Base-by-base conservation (phyloP, 768 basidiomycete genomes). In the Xerocomus potaroensis region DNA sequence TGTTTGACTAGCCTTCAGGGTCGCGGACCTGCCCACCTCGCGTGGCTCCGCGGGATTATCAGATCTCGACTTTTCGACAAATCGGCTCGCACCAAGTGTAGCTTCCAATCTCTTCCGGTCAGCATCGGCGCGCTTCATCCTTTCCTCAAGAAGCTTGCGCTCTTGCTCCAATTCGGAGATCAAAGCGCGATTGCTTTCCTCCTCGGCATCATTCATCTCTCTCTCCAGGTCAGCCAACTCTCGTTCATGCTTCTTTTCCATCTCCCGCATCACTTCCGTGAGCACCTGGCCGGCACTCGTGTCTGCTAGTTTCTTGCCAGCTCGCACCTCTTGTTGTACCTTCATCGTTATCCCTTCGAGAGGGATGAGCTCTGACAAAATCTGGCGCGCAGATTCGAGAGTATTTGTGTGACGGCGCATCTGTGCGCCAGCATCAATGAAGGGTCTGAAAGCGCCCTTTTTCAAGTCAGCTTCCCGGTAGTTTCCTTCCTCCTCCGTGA, bases 281-380 rank as follows among this genome's bases (percentile, higher is more conserved):
- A 46, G 67, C 66, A 8, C 78, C 61, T 49, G 77, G 73, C 26
- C 56, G 60, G 77, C 78, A 1, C 61, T 57, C 2, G 79, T 78
- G 43, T 79, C 62, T 2, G 65, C 57, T 16, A 79, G 67, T 27
- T 70, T 64, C 39, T 70, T 69, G 3, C 67, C 59, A 31, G 69
- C 62, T 24, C 69, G 69, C 1, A 79, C 62, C 50, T 81, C 78
- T 8, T 60, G 52, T 52, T 79, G 77, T 33, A 81, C 73, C 23
- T 66, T 69, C 7, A 78, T 62, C 2, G 68, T 56, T 2, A 66
- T 30, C 0, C 75, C 68, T 11, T 51, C 48, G 12, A 69, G 69
- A 21, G 52, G 48, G 3, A 75, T 44, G 37, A 80, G 57, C 3
- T 60, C 58, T 0, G 65, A 63, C 0, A 80, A 41, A 38, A 79